Evolutionary conservation across 129 eudicot species (phyloP), one percentile per base, ranked within the genome.

Genomic region (Deinandra increscens): DNA sequence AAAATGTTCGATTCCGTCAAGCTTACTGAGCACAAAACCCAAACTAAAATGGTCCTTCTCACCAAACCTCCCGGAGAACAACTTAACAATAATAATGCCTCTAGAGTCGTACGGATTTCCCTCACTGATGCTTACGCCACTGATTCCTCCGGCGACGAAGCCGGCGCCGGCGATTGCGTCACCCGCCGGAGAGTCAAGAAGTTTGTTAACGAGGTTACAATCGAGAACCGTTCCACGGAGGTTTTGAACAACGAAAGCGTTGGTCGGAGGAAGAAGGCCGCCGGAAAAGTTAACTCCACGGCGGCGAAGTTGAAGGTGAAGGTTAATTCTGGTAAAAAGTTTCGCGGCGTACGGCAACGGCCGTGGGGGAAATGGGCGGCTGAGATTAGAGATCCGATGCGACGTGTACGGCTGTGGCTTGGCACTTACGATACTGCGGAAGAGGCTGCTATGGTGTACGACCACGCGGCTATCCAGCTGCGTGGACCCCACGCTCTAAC

Each of bases 301-400:
- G 11, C 80, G 43, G 60, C 48, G 55, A 81, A 58, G 72, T 39
- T 69, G 53, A 80, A 71, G 65, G 72, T 69, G 53, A 80, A 71
- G 65, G 72, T 58, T 50, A 66, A 17, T 31, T 7, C 56, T 4
- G 86, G 60, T 34, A 86, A 76, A 79, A 93, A 89, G 92, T 93
- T 66, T 71, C 86, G 97, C 18, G 99, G 99, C 9, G 97, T 93
- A 20, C 77, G 99, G 64, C 97, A 89, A 66, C 66, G 99, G 70
- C 97, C 97, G 0, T 92, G 98, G 98, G 98, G 98, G 0, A 92
- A 92, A 78, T 92, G 98, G 98, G 98, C 98, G 82, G 99, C 99
- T 12, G 99, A 93, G 88, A 93, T 93, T 19, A 74, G 99, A 75
- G 99, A 93, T 69, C 99, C 99, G 7, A 34, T 73, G 39, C 74